phyloP scores from a whole-genome alignment of 805 yeast genomes.

The Yamadazyma phyllophila region DNA sequence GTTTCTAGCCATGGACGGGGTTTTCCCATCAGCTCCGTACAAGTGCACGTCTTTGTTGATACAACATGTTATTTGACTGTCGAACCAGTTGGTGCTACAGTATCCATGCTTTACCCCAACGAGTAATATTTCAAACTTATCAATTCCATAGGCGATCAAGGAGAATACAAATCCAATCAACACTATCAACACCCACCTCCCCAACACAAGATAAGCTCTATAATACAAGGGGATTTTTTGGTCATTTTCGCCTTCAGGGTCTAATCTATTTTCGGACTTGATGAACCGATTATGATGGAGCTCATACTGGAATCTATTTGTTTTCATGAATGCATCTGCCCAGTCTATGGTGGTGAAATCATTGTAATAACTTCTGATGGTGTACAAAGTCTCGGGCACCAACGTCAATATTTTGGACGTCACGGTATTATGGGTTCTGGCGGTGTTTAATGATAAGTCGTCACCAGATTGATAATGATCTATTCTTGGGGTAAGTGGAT shows the following conservation, averaged over 20 bases:
- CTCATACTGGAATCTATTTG: conserved; percentile 39
- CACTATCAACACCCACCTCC: conserved; percentile 51
- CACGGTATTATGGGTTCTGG: conserved; percentile 15
- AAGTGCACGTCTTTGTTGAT: neutral
- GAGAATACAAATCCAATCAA: conserved; percentile 47
- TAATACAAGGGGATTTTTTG: conserved; percentile 20
- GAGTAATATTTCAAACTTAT: conserved; percentile 44
- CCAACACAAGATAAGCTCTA: conserved; percentile 33
- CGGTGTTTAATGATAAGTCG: conserved; percentile 11
- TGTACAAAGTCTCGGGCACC: conserved; percentile 18
- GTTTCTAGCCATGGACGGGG: conserved; percentile 9
- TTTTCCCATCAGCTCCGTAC: neutral
- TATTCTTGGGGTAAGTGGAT: conserved; percentile 4
- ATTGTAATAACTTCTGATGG: conserved; percentile 45
- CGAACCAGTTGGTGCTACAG: conserved; percentile 45
- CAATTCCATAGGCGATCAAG: conserved; percentile 49
- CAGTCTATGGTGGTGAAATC: conserved; percentile 64
- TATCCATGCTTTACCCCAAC: conserved; percentile 54
- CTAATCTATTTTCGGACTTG: neutral
- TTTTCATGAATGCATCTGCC: conserved; percentile 48
- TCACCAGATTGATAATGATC: conserved; percentile 9
- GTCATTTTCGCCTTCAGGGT: neutral
- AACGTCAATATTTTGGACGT: conserved; percentile 15
- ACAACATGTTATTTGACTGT: conserved; percentile 45
- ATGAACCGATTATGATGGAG: conserved; percentile 32